Evolutionary conservation across 176 grass and related monocot genomes (phyloP), one percentile per base, ranked within the genome.

Genomic region (Saccharum spontaneum): DNA sequence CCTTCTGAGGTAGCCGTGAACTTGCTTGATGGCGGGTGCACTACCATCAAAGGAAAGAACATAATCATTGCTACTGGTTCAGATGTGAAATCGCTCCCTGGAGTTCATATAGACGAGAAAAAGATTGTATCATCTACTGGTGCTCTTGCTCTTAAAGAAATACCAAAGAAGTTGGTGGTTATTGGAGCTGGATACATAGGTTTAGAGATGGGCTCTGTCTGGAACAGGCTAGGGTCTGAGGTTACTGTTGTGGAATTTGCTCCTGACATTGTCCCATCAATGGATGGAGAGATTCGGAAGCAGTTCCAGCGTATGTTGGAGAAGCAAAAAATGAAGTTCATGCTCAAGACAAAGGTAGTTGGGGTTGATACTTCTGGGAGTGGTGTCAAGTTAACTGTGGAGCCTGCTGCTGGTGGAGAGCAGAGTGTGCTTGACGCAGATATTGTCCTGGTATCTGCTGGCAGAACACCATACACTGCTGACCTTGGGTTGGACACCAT

Each of bases 291-390:
- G 31, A 64, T 98, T 37, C 80, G 97, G 86, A 99, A 99, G 87
- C 97, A 99, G 81, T 99, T 99, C 79, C 97, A 99, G 24, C 93
- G 91, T 50, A 96, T 99, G 97, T 81, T 98, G 70, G 91, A 98
- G 88, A 98, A 95, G 78, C 97, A 98, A 85, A 98, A 98, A 46
- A 92, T 98, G 90, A 95, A 95, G 85, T 98, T 98, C 84, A 94
- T 98, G 91, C 93, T 98, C 73, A 95, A 98, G 64, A 98, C 93
- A 34, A 98, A 98, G 77, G 97, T 98, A 20, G 81, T 22, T 2
- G 89, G 93, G 8, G 88, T 92, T 75, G 96, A 98, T 84, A 83
- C 88, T 22, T 89, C 87, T 31, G 93, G 97, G 68, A 89, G 90
- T 65, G 97, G 89, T 30, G 93, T 98, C 10, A 95, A 90, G 70